phyloP scores from a whole-genome alignment of 495 filamentous ascomycete genomes.

The Wilcoxina mikolae region DNA sequence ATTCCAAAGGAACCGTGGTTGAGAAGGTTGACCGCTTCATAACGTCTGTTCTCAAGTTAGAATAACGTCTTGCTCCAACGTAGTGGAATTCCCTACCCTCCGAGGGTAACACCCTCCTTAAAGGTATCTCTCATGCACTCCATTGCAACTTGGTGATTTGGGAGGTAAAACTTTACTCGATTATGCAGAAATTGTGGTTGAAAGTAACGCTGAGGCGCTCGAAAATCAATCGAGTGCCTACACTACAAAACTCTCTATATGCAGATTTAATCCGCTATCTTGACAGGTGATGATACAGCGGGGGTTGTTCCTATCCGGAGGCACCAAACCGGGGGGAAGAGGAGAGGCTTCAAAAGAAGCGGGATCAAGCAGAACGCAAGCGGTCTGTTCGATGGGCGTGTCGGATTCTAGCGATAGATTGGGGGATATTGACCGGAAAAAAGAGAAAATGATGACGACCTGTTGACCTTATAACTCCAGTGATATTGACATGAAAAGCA shows the following conservation, averaged over 20 bases:
- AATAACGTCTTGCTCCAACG: constrained; percentile 4
- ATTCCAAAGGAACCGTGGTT: constrained; percentile 98
- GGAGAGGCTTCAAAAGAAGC: constrained; percentile 4
- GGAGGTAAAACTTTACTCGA: constrained; percentile 15
- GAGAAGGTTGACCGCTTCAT: constrained; percentile 77
- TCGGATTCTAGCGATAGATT: constrained; percentile 8
- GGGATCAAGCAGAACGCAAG: constrained; percentile 8
- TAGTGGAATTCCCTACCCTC: constrained; percentile 35
- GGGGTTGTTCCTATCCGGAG: constrained; percentile 28
- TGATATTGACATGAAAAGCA: constrained; percentile 13
- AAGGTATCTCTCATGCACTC: constrained; percentile 67
- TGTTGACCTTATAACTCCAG: constrained; percentile 12
- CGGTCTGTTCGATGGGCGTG: constrained; percentile 13
- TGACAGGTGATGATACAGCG: constrained; percentile 22
- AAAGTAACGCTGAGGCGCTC: constrained; percentile 16
- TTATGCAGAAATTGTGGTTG: constrained; percentile 22
- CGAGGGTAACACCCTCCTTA: constrained; percentile 54
- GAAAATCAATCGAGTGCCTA: constrained; percentile 24
- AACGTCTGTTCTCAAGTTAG: constrained; percentile 39
- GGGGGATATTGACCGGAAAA: constrained; percentile 6
- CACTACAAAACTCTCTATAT: constrained; percentile 25
- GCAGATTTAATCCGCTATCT: constrained; percentile 8
- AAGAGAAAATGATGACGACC: constrained; percentile 9
- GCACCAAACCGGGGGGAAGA: constrained; percentile 20
- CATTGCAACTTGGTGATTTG: constrained; percentile 38